A percentile compares a stretch with the other conserved stretches of the same genome.
Evolutionary conservation across 202 grass and related monocot genomes (phyloP).

Genomic region (Cymbopogon flexuosus): DNA sequence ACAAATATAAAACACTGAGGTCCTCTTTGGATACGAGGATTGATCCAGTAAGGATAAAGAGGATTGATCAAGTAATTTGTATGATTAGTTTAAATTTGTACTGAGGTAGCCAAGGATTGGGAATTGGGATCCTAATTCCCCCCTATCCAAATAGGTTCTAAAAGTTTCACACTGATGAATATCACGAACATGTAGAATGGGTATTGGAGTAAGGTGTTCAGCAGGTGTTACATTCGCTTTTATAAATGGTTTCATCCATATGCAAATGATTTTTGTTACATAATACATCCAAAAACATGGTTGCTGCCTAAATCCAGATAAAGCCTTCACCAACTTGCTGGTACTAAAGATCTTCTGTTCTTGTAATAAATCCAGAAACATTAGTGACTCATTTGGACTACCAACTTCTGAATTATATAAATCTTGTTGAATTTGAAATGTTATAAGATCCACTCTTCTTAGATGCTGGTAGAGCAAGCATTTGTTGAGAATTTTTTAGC

Average conservation of each 20-base stretch:
- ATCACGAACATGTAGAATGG: not conserved
- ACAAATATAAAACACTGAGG: not conserved
- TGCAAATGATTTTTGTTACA: not conserved
- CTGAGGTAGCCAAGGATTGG: not conserved
- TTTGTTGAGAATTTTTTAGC: not conserved
- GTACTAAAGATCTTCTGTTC: not conserved
- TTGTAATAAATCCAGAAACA: not conserved
- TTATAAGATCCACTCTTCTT: not conserved
- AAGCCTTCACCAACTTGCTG: not conserved
- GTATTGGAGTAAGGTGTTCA: not conserved
- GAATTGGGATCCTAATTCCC: not conserved
- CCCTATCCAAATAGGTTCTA: not conserved
- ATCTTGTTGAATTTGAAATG: conserved; percentile 2
- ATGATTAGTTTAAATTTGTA: not conserved
- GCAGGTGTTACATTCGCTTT: not conserved
- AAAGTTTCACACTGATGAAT: not conserved
- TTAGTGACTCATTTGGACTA: not conserved
- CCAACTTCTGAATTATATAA: not conserved
- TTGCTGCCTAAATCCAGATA: not conserved
- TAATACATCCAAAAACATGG: not conserved
- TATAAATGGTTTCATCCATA: not conserved
- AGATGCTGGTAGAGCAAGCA: not conserved
- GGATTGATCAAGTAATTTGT: not conserved
- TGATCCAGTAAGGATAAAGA: not conserved
- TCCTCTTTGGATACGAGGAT: not conserved